Conservation (phyloP, 768 basidiomycete species). For the Dentipellis fragilis region DNA sequence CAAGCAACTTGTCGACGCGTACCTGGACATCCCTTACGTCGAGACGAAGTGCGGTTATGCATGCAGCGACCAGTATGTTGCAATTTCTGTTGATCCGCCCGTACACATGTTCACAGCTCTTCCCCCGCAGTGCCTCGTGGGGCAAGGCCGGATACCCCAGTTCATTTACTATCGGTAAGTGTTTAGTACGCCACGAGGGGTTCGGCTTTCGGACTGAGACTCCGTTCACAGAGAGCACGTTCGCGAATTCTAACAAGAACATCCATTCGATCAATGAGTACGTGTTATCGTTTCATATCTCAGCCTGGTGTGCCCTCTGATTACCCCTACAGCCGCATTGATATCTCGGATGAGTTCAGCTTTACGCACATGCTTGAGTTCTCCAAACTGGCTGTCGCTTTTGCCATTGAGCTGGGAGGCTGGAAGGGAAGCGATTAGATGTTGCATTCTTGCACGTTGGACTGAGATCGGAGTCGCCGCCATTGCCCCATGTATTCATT, state of each 20-base stretch:
- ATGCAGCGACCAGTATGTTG: slow-evolving; percentile 80
- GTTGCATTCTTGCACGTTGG: not conserved
- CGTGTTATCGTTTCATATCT: slow-evolving; percentile 21
- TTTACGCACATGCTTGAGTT: slow-evolving; percentile 79
- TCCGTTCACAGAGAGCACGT: slow-evolving; percentile 43
- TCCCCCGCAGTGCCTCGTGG: slow-evolving; percentile 62
- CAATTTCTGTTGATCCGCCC: slow-evolving; percentile 16
- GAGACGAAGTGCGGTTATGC: slow-evolving; percentile 91
- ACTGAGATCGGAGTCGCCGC: no score
- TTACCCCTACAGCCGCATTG: slow-evolving; percentile 51
- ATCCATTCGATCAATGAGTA: slow-evolving; percentile 81
- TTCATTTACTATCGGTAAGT: slow-evolving; percentile 72
- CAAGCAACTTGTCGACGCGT: slow-evolving; percentile 63
- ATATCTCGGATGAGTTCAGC: slow-evolving; percentile 81
- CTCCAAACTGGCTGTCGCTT: slow-evolving; percentile 43
- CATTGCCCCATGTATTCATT: no score
- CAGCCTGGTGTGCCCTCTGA: slow-evolving; percentile 9
- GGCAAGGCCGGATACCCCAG: slow-evolving; percentile 77
- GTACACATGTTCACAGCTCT: slow-evolving; percentile 18
- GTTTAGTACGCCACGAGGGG: not conserved
- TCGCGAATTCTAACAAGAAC: slow-evolving; percentile 70
- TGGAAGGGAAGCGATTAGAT: slow-evolving; percentile 23
- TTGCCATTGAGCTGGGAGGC: slow-evolving; percentile 42
- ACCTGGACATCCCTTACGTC: slow-evolving; percentile 77
- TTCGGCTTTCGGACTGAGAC: slow-evolving; percentile 5